Conservation (phyloP, 2,329 filamentous ascomycete species). For the Byssoonygena ceratinophila region DNA sequence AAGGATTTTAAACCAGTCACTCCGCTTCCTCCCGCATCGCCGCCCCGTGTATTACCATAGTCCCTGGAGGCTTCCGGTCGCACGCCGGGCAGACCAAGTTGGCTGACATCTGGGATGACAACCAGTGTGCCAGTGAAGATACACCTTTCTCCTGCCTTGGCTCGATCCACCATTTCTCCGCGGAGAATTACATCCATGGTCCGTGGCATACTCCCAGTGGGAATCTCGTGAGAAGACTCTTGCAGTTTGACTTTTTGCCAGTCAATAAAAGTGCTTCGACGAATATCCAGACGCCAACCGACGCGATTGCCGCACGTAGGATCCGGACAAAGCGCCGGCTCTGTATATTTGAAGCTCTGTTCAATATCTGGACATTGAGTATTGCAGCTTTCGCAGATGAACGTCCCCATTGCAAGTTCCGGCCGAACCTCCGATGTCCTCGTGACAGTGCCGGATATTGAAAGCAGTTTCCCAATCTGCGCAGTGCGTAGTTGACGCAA, state of each 20-base stretch:
- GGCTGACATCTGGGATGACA: slow-evolving; percentile 92
- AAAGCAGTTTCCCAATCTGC: slow-evolving; percentile 85
- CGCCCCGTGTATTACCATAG: slow-evolving; percentile 62
- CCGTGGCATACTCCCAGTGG: slow-evolving; percentile 94
- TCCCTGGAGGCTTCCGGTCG: slow-evolving; percentile 76
- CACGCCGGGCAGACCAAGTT: slow-evolving; percentile 79
- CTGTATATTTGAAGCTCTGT: slow-evolving; percentile 94
- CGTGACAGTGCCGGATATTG: slow-evolving; percentile 93
- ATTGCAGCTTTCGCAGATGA: slow-evolving; percentile 80
- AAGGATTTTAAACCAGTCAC: slow-evolving; percentile 82
- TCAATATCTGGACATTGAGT: slow-evolving; percentile 81
- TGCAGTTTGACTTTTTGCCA: slow-evolving; percentile 99
- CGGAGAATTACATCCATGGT: slow-evolving; percentile 95
- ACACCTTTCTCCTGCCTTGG: slow-evolving; percentile 95
- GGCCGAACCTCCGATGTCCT: slow-evolving; percentile 94
- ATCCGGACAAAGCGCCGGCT: slow-evolving; percentile 93
- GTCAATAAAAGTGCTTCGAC: slow-evolving; percentile 94
- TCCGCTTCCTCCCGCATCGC: slow-evolving; percentile 72
- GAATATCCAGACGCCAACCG: slow-evolving; percentile 94
- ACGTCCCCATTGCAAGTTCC: slow-evolving; percentile 83
- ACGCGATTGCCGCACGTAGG: slow-evolving; percentile 72
- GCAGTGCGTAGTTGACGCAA: slow-evolving; percentile 75
- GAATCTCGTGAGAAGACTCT: slow-evolving; percentile 96
- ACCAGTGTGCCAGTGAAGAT: slow-evolving; percentile 95
- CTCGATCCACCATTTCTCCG: slow-evolving; percentile 93